Evolutionary conservation across 352 stramenopile genomes (phyloP), one percentile per base, ranked within the genome.

Genomic region (Globisporangium paddicum): DNA sequence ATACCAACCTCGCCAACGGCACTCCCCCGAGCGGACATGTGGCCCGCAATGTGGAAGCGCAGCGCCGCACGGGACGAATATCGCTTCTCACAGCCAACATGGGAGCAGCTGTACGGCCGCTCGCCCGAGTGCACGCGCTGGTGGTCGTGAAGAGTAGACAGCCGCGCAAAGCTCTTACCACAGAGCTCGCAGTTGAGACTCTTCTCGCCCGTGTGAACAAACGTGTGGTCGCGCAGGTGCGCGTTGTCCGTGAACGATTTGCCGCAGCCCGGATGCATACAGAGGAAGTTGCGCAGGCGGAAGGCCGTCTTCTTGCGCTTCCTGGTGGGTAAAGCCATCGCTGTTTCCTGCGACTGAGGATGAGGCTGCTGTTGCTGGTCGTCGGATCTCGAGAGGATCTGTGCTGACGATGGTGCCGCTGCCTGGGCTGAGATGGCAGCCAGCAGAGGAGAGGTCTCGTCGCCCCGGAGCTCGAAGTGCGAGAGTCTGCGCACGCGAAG

Each of bases 141-240:
- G 56, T 89, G 79, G 49, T 86, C 78, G 16, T 81, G 76, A 42
- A 89, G 63, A 16, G 79, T 86, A 14, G 79, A 84, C 10, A 73
- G 57, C 8, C 79, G 69, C 9, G 74, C 76, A 45, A 89, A 89
- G 18, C 56, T 54, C 55, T 82, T 84, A 56, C 68, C 67, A 46
- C 79, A 89, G 5, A 62, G 64, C 4, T 51, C 45, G 41, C 77
- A 89, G 44, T 66, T 68, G 42, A 87, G 48, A 18, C 72, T 82
- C 73, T 86, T 86, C 59, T 87, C 79, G 50, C 79, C 76, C 34
- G 77, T 87, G 64, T 89, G 79, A n/a, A 89, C 79, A 35, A 87
- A 78, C 32, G 74, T 89, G 63, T 89, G 79, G 58, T 89, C 77
- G 55, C 77, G 65, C 48, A 87, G 62, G 44, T 89, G 77, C 35